Conservation (phyloP, 2,329 filamentous ascomycete species). For the Cladophialophora carrionii region DNA sequence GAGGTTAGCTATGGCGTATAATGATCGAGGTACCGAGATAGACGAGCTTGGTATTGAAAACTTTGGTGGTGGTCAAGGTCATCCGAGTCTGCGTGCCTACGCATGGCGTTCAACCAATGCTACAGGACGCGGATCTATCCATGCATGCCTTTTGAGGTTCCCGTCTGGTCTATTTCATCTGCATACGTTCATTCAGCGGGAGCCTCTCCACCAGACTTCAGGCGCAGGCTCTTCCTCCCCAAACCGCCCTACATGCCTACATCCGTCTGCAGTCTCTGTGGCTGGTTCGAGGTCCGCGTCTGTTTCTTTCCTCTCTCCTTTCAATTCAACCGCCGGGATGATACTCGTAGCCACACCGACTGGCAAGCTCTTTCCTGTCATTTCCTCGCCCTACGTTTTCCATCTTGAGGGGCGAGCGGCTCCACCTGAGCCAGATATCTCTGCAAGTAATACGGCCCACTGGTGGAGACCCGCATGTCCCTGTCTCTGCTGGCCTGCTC, state of each 20-base stretch:
- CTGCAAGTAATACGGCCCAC: slow-evolving; percentile 5
- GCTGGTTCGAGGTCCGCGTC: neutral
- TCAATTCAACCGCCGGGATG: no score
- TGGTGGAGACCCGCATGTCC: neutral
- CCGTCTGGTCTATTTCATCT: neutral
- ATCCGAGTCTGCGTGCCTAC: neutral
- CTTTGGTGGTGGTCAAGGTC: neutral
- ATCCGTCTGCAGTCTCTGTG: neutral
- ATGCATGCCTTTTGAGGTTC: neutral
- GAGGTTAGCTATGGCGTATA: neutral
- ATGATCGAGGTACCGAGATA: neutral
- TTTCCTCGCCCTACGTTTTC: neutral
- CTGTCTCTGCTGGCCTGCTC: neutral
- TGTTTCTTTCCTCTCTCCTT: neutral
- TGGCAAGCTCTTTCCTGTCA: neutral
- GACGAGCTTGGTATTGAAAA: neutral
- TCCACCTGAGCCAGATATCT: neutral
- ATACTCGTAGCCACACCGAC: neutral
- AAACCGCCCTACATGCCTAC: neutral
- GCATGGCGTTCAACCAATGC: neutral
- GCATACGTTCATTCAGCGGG: no score
- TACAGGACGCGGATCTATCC: neutral
- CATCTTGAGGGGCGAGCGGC: neutral
- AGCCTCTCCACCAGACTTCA: neutral
- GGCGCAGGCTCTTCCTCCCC: neutral